Evolutionary conservation across 352 stramenopile genomes (phyloP).

Genomic region (Paralagenidium karlingii): DNA sequence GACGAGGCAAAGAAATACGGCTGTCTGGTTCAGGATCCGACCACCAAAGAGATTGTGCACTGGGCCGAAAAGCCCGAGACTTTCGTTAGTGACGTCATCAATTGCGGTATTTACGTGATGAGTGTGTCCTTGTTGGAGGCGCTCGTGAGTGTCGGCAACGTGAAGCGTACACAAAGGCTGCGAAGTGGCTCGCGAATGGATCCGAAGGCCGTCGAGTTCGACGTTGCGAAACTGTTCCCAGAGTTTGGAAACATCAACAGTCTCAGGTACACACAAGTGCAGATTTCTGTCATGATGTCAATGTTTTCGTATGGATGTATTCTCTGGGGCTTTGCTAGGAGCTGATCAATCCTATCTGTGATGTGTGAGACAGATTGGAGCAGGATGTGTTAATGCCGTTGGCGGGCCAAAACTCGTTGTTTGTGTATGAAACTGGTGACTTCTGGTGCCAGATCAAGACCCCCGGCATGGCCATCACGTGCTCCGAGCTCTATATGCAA

Average conservation of each 20-base stretch:
- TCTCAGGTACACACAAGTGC: conserved; percentile 23
- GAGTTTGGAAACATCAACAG: conserved; percentile 82
- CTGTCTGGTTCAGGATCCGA: conserved; percentile 64
- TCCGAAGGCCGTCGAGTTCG: conserved; percentile 45
- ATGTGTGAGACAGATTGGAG: conserved; percentile 32
- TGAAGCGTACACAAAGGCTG: conserved; percentile 65
- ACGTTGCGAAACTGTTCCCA: conserved; percentile 79
- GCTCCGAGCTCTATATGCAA: conserved; percentile 86
- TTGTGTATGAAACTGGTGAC: conserved; percentile 71
- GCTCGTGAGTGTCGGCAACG: conserved; percentile 67
- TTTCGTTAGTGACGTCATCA: conserved; percentile 86
- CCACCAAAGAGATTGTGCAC: conserved; percentile 74
- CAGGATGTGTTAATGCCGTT: conserved; percentile 77
- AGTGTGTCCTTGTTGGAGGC: conserved; percentile 68
- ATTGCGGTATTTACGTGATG: conserved; percentile 84
- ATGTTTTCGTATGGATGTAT: neutral
- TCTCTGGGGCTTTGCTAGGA: neutral
- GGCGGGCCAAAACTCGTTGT: conserved; percentile 59
- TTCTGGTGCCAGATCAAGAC: conserved; percentile 89
- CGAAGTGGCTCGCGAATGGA: conserved; percentile 60
- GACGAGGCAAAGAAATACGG: conserved; percentile 84
- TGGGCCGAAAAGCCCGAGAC: conserved; percentile 85
- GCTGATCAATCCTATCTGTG: conserved; percentile 2
- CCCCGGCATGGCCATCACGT: conserved; percentile 81
- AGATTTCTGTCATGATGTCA: neutral